Conservation (phyloP, 2,329 filamentous ascomycete genomes). For the Helminthosporium solani region DNA sequence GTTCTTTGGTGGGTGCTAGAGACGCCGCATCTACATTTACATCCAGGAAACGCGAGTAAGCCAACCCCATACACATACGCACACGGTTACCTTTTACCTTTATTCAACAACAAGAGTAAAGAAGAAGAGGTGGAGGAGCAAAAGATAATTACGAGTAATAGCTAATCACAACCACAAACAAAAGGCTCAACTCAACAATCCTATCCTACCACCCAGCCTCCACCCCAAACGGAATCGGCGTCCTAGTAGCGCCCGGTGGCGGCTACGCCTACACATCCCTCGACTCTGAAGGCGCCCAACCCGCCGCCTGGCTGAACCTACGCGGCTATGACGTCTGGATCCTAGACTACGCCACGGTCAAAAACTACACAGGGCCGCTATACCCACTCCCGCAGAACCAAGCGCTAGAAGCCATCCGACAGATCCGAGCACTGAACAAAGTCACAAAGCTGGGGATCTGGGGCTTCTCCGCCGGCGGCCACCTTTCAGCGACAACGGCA, state of each 20-base stretch:
- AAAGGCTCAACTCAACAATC: constrained; percentile 4
- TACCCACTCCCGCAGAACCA: constrained; percentile 9
- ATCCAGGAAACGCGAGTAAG: constrained; percentile 1
- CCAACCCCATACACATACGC: background rate
- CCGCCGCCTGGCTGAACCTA: constrained; percentile 7
- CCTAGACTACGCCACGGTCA: constrained; percentile 4
- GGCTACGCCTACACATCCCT: constrained; percentile 3
- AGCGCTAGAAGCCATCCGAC: constrained; percentile 6
- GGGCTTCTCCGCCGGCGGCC: constrained; percentile 8
- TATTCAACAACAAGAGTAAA: too few species aligned
- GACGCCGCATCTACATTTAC: too few species aligned
- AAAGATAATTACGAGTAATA: too few species aligned
- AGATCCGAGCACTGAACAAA: constrained; percentile 4
- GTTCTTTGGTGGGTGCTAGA: too few species aligned
- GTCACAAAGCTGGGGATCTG: constrained; percentile 8
- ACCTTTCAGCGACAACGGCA: constrained; percentile 6
- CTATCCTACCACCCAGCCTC: constrained; percentile 6
- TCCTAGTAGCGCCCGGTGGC: constrained; percentile 5
- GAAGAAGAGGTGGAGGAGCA: too few species aligned
- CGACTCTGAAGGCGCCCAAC: constrained; percentile 6
- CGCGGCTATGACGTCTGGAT: constrained; percentile 7
- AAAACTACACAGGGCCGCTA: background rate
- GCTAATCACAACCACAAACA: too few species aligned
- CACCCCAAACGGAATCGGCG: constrained; percentile 4
- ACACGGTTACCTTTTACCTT: background rate